These are phyloP conservation scores for Serendipita sp. DNA, from an alignment of 1,284 basidiomycete genomes.

Conservation along the genomic window DNA sequence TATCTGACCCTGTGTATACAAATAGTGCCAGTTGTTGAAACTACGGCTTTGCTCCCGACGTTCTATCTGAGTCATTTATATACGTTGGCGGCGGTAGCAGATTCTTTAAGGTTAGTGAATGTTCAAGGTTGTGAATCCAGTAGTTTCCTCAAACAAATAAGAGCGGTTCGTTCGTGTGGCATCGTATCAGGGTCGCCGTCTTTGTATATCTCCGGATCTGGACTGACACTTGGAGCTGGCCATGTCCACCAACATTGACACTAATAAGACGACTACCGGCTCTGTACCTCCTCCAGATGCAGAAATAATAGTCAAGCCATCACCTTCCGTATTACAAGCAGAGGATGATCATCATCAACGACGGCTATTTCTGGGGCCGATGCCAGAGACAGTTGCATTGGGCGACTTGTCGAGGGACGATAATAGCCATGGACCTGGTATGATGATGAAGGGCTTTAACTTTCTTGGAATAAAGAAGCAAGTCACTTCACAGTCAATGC, in stretches of 20 bases:
- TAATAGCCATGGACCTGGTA: conserved; percentile 18
- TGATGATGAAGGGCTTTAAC: background rate
- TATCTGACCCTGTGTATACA: no score
- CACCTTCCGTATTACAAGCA: conserved; percentile 11
- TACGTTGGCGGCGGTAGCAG: conserved; percentile 20
- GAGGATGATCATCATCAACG: conserved; percentile 15
- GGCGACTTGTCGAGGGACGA: conserved; percentile 20
- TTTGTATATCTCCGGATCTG: no score
- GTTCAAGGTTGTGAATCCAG: no score
- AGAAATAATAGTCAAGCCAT: conserved; percentile 6
- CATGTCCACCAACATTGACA: conserved; percentile 9
- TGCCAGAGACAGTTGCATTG: conserved; percentile 41
- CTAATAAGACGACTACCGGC: conserved; percentile 10
- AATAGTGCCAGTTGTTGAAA: no score
- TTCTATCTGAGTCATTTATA: conserved; percentile 11
- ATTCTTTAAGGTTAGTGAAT: no score
- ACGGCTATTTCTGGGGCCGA: conserved; percentile 36
- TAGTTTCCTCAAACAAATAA: no score
- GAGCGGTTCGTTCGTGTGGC: no score
- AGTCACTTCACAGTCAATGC: conserved; percentile 12
- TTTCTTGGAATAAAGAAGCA: background rate
- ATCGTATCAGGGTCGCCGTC: no score
- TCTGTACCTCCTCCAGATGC: background rate
- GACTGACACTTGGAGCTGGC: no score
- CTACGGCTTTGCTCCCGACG: no score